Conservation (phyloP, 768 basidiomycete species). For the Obba rivulosa region DNA sequence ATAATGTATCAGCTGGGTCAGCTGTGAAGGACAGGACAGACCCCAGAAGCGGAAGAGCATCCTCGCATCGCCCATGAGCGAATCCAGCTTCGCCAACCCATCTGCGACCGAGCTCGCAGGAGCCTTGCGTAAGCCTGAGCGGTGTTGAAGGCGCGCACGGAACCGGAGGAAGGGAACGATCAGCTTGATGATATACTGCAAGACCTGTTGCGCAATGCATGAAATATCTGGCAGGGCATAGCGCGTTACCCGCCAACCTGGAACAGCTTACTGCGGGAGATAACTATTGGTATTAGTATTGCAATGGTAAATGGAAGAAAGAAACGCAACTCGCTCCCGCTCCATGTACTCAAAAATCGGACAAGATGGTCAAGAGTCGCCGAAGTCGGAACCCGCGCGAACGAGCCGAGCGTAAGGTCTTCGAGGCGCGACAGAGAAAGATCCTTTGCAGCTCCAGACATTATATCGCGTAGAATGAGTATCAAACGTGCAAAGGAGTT, state of each 20-base stretch:
- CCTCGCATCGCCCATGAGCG: conserved; percentile 59
- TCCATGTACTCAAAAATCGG: conserved; percentile 77
- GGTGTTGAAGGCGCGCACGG: conserved; percentile 65
- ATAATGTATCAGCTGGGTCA: not conserved
- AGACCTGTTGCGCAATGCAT: conserved; percentile 38
- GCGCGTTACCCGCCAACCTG: conserved; percentile 38
- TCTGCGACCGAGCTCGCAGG: conserved; percentile 51
- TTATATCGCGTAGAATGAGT: conserved; percentile 16
- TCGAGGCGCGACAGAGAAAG: conserved; percentile 47
- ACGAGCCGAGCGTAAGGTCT: conserved; percentile 61
- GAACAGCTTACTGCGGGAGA: conserved; percentile 58
- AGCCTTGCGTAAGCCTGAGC: conserved; percentile 50
- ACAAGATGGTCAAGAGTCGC: conserved; percentile 67
- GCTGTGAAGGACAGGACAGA: conserved; percentile 27
- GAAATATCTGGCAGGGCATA: not conserved
- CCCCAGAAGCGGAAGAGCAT: conserved; percentile 80
- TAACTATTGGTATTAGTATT: conserved; percentile 3
- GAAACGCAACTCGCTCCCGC: conserved; percentile 69
- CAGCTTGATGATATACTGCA: conserved; percentile 71
- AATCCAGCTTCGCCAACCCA: conserved; percentile 47
- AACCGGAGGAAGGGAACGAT: conserved; percentile 59
- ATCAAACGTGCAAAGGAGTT: not conserved
- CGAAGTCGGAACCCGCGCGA: conserved; percentile 52
- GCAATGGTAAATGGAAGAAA: not conserved
- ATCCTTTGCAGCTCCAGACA: conserved; percentile 48